Evolutionary conservation across 805 yeast genomes (phyloP).

Genomic region (Sugiyamaella qingdaonensis): DNA sequence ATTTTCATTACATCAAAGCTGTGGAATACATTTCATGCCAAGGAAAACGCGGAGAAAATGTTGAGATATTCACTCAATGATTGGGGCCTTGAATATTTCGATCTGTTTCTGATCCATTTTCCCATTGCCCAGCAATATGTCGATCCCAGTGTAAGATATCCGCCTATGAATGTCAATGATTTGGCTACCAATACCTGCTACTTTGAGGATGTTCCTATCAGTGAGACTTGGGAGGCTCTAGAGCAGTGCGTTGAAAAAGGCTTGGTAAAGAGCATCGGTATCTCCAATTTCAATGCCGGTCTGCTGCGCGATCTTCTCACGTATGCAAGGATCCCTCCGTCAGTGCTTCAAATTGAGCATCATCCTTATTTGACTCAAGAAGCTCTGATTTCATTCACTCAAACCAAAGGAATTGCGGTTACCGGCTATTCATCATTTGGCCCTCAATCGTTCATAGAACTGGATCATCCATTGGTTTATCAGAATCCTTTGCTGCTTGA

Average conservation of each 20-base stretch:
- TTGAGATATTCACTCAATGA: slow-evolving; percentile 18
- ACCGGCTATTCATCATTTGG: slow-evolving; percentile 87
- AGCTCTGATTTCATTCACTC: slow-evolving; percentile 55
- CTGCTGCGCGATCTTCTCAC: slow-evolving; percentile 52
- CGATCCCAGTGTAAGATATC: neutral
- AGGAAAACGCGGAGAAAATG: slow-evolving; percentile 46
- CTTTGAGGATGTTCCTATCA: slow-evolving; percentile 7
- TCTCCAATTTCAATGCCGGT: slow-evolving; percentile 55
- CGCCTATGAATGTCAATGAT: neutral
- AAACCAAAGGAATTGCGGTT: slow-evolving; percentile 54
- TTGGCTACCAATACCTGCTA: neutral
- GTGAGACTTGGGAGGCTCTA: slow-evolving; percentile 50
- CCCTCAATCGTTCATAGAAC: slow-evolving; percentile 72
- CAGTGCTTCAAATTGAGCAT: slow-evolving; percentile 81
- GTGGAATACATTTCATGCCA: slow-evolving; percentile 40
- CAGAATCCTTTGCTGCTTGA: slow-evolving; percentile 54
- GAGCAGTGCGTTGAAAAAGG: slow-evolving; percentile 53
- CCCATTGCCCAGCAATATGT: slow-evolving; percentile 27
- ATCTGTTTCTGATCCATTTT: slow-evolving; percentile 61
- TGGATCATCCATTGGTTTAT: slow-evolving; percentile 50
- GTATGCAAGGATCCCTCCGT: slow-evolving; percentile 54
- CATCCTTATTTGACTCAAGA: slow-evolving; percentile 85
- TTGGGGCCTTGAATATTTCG: slow-evolving; percentile 50
- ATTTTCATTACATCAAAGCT: slow-evolving; percentile 62
- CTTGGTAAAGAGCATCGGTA: slow-evolving; percentile 51